These are phyloP conservation scores for Macrolepiota dolichaula DNA, from an alignment of 768 basidiomycete species.

Conservation along the genomic window DNA sequence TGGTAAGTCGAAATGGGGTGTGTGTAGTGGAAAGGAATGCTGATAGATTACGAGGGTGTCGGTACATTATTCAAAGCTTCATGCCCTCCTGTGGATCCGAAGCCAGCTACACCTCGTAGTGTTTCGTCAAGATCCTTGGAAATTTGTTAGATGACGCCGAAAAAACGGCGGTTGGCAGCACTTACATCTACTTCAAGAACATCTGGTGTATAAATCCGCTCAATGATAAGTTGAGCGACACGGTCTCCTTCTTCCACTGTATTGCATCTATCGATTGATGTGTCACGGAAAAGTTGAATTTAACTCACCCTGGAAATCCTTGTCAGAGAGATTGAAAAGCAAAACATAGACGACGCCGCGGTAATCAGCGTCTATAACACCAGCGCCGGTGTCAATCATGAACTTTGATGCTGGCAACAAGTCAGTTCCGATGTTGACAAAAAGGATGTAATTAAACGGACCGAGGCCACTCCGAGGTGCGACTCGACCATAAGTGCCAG, in stretches of 20 bases:
- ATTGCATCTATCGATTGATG: not conserved
- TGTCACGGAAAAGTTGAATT: not conserved
- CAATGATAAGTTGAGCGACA: conserved; percentile 93
- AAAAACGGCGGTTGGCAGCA: conserved; percentile 11
- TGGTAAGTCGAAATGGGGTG: conserved; percentile 7
- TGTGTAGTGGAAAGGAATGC: conserved; percentile 8
- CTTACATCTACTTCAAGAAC: conserved; percentile 83
- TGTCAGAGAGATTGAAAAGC: conserved; percentile 88
- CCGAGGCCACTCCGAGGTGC: conserved; percentile 95
- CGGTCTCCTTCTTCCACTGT: conserved; percentile 91
- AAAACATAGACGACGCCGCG: conserved; percentile 88
- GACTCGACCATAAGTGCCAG: conserved; percentile 93
- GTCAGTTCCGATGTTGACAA: not conserved
- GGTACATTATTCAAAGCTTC: conserved; percentile 32
- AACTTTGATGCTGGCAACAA: conserved; percentile 78
- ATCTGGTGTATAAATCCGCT: conserved; percentile 84
- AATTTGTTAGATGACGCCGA: conserved; percentile 3
- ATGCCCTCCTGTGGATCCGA: conserved; percentile 95
- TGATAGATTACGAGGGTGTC: conserved; percentile 9
- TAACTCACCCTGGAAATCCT: conserved; percentile 77
- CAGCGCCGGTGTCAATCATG: conserved; percentile 97
- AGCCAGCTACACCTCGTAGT: conserved; percentile 78
- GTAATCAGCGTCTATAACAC: conserved; percentile 97
- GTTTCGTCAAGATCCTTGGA: conserved; percentile 84
- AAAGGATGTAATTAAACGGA: conserved; percentile 31